Evolutionary conservation across 2,329 filamentous ascomycete species (phyloP), one percentile per base, ranked within the genome.

Genomic region (Botrytis medusae): DNA sequence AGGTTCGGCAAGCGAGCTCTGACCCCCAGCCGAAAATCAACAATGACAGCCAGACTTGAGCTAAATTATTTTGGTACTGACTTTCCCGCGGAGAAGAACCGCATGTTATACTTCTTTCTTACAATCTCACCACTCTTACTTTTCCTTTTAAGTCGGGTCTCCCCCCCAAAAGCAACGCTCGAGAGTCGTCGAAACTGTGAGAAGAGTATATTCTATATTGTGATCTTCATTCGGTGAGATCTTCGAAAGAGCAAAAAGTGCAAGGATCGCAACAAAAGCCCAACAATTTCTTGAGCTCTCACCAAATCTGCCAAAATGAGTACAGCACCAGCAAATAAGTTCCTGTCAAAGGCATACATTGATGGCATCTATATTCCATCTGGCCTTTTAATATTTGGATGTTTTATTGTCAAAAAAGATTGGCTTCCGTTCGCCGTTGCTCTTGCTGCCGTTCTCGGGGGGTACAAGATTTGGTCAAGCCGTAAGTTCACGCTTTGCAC

Each of bases 291-390:
- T 60, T 29, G 37, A 57, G 5, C 25, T 59, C 69, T 51, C 67
- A 74, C 69, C 73, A 71, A 65, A 75, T 40, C 61, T 72, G 32
- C 48, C 65, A 70, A 62, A 29, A 72, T 73, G 64, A 69, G 62
- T 46, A 51, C 54, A 32, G 67, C 69, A 65, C 63, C 63, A 40
- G 60, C 68, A 61, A 77, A 75, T 46, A 71, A 74, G 69, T 76
- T 73, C 64, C 60, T 77, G 65, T 87, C 90, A 76, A 86, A 87
- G 77, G 86, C 90, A 79, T 93, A 92, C 81, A 84, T 95, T 81
- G 90, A 94, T 83, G 93, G 92, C 81, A 89, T 97, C 79, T 94
- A 95, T 82, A 91, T 97, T 80, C 94, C 95, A 75, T 91, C 91
- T n/a, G 89, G 87, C 74, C 88, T 97, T 51, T 84, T 97, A 74